These are phyloP conservation scores for Pseudoturritis turrita DNA, from an alignment of 345 rosid species.

Conservation along the genomic window DNA sequence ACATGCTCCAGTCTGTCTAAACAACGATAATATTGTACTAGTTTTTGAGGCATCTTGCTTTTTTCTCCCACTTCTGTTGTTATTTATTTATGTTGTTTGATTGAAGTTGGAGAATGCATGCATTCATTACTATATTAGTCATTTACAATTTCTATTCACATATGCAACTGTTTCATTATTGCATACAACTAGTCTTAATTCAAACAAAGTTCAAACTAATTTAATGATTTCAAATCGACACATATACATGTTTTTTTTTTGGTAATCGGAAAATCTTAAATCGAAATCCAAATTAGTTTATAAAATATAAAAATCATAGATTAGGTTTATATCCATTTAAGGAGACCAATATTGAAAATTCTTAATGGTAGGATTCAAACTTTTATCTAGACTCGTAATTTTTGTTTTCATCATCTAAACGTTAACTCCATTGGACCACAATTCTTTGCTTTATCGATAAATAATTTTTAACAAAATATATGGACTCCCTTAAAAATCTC, in stretches of 20 bases:
- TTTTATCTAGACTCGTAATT: no score
- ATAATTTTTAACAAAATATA: neutral
- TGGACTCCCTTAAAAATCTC: neutral
- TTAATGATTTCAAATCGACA: neutral
- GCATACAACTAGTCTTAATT: neutral
- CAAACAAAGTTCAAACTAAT: neutral
- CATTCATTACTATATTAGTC: neutral
- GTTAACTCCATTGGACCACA: no score
- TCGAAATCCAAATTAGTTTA: no score
- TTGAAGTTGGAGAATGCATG: slow-evolving; percentile 6
- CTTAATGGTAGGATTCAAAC: no score
- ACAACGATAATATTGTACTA: neutral
- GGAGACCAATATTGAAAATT: no score
- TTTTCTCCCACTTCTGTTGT: neutral
- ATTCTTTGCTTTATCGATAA: no score
- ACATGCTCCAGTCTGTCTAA: slow-evolving; percentile 32
- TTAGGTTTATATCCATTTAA: no score
- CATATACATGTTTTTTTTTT: no score
- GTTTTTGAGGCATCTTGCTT: neutral
- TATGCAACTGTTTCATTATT: neutral
- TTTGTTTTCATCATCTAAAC: no score
- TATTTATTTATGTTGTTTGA: neutral
- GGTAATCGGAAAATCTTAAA: no score
- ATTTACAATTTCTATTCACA: neutral
- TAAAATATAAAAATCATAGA: no score